phyloP scores from a whole-genome alignment of 1,284 basidiomycete genomes.

The Rhodotorula sp. region DNA sequence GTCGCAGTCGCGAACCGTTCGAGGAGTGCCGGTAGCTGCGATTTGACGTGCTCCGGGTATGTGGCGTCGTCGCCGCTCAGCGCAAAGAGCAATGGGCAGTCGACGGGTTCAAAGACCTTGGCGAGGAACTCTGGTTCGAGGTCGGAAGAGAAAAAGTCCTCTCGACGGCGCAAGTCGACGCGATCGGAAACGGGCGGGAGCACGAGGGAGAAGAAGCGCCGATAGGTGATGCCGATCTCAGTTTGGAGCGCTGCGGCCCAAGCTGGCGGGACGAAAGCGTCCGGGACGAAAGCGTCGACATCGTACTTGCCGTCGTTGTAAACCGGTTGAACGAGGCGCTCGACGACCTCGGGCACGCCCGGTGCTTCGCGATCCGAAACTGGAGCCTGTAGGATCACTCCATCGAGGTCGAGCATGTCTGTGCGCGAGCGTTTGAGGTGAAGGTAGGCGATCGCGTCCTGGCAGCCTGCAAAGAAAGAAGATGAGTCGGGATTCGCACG shows the following conservation, averaged over 20 bases:
- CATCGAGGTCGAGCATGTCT: not conserved
- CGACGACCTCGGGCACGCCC: not conserved
- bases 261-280: not conserved
- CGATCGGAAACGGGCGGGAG: not conserved
- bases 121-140: not conserved
- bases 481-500: not conserved
- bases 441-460: conserved; percentile 18
- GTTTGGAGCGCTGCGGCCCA: not conserved
- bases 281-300: not conserved
- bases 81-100: not conserved
- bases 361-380: conserved; percentile 13
- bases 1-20: not conserved
- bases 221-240: not conserved
- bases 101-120: conserved; percentile 7
- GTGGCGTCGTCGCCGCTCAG: not conserved
- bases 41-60: conserved; percentile 3
- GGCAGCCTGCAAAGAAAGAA: not conserved
- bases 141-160: conserved; percentile 20
- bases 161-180: not conserved
- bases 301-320: not conserved
- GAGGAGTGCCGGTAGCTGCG: not conserved
- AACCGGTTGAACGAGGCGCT: no score
- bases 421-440: not conserved
- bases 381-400: conserved; percentile 12
- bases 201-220: not conserved